Evolutionary conservation across 306 rosid genomes (phyloP), one percentile per base, ranked within the genome.

Genomic region (Acacia acuminata): DNA sequence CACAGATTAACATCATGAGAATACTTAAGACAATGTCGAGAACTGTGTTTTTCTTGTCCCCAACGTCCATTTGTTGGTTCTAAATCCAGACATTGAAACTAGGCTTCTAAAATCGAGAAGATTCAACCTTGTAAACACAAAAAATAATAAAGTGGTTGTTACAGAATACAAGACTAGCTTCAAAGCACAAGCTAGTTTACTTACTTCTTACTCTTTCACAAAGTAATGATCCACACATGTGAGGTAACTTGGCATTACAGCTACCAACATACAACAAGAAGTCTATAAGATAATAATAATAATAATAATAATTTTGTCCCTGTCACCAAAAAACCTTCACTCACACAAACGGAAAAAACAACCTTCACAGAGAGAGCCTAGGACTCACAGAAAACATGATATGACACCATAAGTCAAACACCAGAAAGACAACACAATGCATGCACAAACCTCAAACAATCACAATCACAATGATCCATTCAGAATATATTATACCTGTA

Each of bases 401-500:
- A 44, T 7, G 20, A 71, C 82, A 76, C 76, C 80, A 75, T 78
- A 79, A 82, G 80, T 81, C 86, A 84, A 86, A 83, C 82, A 65
- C 66, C 78, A 55, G 24, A 14, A 75, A 78, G 44, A 12, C 61
- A 76, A 76, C 15, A 76, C 38, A 48, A 48, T 22, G 51, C 51
- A 61, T 61, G 67, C 67, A 55, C 30, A 76, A 7, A 22, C 34
- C 53, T n/a, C 55, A 51, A 83, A 40, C 65, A 68, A 48, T 67
- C 17, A 79, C 10, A 68, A 50, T 38, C 74, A 44, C 51, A 34
- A 13, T 1, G 15, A 69, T 50, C 74, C 14, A 47, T 73, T 43
- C 50, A 60, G 25, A 20, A 42, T 16, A 60, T 2, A 17, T 88
- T 9, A 58, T 88, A 92, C 98, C 98, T 89, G 79, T 87, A 92